Evolutionary conservation across 768 basidiomycete genomes (phyloP).

Genomic region (Amanita pallidorosea): DNA sequence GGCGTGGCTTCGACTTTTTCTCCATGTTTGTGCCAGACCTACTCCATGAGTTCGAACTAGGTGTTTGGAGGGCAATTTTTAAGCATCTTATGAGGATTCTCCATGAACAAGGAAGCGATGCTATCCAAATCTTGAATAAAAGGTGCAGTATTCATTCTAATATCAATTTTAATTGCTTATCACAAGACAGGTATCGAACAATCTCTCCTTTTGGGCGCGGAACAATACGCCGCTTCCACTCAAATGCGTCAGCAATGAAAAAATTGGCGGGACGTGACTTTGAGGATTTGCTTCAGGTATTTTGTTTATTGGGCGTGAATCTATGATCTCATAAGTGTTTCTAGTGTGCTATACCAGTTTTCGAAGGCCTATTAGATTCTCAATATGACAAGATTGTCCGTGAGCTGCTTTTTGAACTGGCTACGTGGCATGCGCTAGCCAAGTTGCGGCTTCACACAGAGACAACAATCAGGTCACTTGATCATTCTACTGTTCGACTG

Average conservation of each 20-base stretch:
- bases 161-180: background rate
- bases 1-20: conserved; percentile 17
- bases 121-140: conserved; percentile 13
- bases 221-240: conserved; percentile 23
- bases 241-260: conserved; percentile 22
- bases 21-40: conserved; percentile 17
- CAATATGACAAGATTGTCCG: conserved; percentile 17
- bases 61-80: conserved; percentile 23
- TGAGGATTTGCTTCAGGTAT: conserved; percentile 32
- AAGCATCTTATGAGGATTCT: conserved; percentile 24
- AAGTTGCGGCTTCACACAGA: conserved; percentile 17
- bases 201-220: conserved; percentile 18
- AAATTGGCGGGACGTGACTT: conserved; percentile 23
- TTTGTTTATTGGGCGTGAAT: background rate
- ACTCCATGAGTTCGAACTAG: background rate
- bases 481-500: conserved; percentile 16
- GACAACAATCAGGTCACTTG: conserved; percentile 15
- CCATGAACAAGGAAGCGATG: conserved; percentile 9
- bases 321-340: background rate
- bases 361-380: conserved; percentile 25
- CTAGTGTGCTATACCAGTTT: conserved; percentile 21
- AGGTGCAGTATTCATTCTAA: conserved; percentile 7
- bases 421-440: conserved; percentile 24
- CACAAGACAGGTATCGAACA: conserved; percentile 13
- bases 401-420: conserved; percentile 18